phyloP scores from a whole-genome alignment of 2,329 filamentous ascomycete genomes.

The Ophiosphaerella herpotricha region DNA sequence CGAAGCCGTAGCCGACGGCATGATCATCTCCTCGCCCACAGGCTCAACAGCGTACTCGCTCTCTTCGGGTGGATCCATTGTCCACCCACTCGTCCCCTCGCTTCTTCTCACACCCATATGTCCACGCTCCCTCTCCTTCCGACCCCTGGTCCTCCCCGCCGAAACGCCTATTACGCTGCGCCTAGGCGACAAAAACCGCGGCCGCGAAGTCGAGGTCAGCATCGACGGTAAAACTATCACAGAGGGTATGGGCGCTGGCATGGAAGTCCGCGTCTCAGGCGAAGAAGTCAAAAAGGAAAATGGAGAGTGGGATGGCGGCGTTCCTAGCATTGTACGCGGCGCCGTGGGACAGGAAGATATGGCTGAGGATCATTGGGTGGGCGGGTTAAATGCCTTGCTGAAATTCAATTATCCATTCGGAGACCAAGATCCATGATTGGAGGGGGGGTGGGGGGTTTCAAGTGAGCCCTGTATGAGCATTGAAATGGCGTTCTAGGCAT shows the following conservation, averaged over 20 bases:
- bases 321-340: constrained; percentile 85
- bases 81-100: constrained; percentile 88
- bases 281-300: constrained; percentile 65
- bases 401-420: constrained; percentile 99
- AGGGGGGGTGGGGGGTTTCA: not conserved
- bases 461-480: too few relatives aligned
- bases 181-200: constrained; percentile 67
- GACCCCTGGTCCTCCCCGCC: constrained; percentile 85
- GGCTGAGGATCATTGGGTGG: constrained; percentile 92
- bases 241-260: constrained; percentile 51
- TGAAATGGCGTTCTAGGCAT: too few relatives aligned
- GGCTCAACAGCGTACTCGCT: constrained; percentile 95
- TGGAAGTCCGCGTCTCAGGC: constrained; percentile 85
- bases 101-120: constrained; percentile 93
- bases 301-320: constrained; percentile 72
- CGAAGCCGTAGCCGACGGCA: constrained; percentile 91
- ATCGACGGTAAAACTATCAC: constrained; percentile 54
- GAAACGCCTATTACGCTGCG: constrained; percentile 82
- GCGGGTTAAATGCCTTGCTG: constrained; percentile 85
- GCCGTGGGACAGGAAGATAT: constrained; percentile 46
- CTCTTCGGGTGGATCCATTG: constrained; percentile 89
- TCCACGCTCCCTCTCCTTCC: constrained; percentile 86
- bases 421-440: constrained; percentile 43
- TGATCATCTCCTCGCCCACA: constrained; percentile 91
- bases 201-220: constrained; percentile 55